phyloP scores from a whole-genome alignment of 2,329 filamentous ascomycete genomes.

The Tricladium varicosporioides region DNA sequence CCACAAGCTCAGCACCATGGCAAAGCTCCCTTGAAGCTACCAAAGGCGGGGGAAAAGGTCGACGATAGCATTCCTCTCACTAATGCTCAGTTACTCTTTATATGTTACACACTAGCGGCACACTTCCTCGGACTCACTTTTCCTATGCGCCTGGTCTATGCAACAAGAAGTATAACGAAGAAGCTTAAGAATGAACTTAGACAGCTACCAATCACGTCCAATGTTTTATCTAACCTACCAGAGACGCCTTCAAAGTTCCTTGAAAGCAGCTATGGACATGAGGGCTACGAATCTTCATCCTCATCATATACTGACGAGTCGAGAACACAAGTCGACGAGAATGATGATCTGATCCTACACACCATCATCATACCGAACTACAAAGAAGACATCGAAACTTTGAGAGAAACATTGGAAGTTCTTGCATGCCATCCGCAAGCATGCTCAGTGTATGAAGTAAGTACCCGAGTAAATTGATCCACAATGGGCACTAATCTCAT shows the following conservation, averaged over 20 bases:
- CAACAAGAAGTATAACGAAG: conserved; percentile 56
- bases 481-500: neutral
- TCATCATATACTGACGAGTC: conserved; percentile 40
- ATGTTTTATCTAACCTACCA: neutral
- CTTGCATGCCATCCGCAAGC: conserved; percentile 66
- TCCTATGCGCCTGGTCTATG: conserved; percentile 60
- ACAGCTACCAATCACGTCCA: neutral
- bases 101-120: conserved; percentile 64
- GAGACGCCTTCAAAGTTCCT: neutral
- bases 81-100: conserved; percentile 42
- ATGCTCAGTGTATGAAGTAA: conserved; percentile 64
- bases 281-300: conserved; percentile 35
- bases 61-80: conserved; percentile 6
- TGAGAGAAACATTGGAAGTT: conserved; percentile 67
- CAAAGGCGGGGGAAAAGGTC: neutral
- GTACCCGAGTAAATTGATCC: conserved; percentile 33
- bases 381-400: conserved; percentile 67
- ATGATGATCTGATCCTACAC: conserved; percentile 51
- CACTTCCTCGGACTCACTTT: conserved; percentile 64
- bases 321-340: conserved; percentile 31
- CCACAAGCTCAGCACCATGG: neutral
- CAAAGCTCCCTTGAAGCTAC: neutral
- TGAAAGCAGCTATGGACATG: neutral
- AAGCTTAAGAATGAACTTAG: conserved; percentile 38
- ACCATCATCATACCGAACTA: conserved; percentile 72